Conservation (phyloP, 306 rosid genomes). For the Acacia melanoxylon region DNA sequence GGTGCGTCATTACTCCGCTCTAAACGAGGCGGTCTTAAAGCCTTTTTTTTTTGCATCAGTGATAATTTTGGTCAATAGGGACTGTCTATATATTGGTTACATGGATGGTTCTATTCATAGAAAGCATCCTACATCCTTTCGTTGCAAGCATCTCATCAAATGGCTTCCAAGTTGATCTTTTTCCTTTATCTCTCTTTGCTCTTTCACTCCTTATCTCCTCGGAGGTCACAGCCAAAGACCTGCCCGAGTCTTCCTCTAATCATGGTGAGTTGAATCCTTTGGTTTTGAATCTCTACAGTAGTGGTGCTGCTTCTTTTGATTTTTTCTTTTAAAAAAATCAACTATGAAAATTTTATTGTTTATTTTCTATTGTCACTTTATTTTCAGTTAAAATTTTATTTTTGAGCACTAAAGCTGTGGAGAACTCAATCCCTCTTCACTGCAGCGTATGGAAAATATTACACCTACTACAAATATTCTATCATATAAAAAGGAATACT, state of each 20-base stretch:
- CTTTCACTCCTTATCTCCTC: constrained; percentile 31
- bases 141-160: not conserved
- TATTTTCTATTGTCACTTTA: too few species aligned
- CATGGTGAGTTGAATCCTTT: constrained; percentile 22
- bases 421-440: not conserved
- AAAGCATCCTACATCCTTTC: not conserved
- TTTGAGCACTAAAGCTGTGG: not conserved
- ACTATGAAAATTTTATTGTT: too few species aligned
- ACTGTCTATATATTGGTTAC: not conserved
- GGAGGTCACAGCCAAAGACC: constrained; percentile 38
- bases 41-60: too few species aligned
- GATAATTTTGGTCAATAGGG: not conserved
- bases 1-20: too few species aligned
- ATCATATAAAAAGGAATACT: not conserved
- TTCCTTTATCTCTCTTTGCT: constrained; percentile 43
- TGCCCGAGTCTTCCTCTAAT: constrained; percentile 22
- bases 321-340: too few species aligned
- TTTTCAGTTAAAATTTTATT: not conserved
- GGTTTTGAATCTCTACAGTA: not conserved
- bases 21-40: too few species aligned
- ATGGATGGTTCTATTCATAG: not conserved
- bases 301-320: not conserved
- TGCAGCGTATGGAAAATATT: not conserved
- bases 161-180: constrained; percentile 41
- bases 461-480: not conserved